Base-by-base conservation (phyloP, 805 yeast species). In the Saccharomycopsis javanensis region DNA sequence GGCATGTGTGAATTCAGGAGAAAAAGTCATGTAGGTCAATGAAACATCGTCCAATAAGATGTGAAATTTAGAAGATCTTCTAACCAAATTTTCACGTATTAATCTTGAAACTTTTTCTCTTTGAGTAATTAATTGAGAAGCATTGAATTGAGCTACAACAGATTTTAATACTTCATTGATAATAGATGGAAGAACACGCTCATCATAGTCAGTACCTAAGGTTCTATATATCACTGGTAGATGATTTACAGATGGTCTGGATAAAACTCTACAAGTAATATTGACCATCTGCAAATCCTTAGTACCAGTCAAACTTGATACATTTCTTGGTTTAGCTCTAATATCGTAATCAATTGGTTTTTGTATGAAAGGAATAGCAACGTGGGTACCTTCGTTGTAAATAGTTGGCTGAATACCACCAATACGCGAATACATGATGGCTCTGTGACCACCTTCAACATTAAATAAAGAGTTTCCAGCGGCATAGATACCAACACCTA, bases 391-490 rank as follows among this genome's bases (percentile, higher is more conserved):
- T 75, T 94, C 99, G 52, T 81, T 81, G 69, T 84, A 89, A 62
- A 94, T 88, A 60, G 77, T 79, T 16, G 91, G 83, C 67, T 83
- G 86, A 52, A 94, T 84, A 68, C 99, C 99, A 53, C 81, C 78
- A 28, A 90, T 54, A 68, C 99, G 82, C 27, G 96, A 89, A 70
- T 94, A 94, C 38, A 94, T 80, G 67, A 94, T 91, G 16, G 97
- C 99, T 68, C 99, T 79, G 71, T 92, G 98, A 72, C 99, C 99
- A 82, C 99, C 99, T 72, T 94, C 98, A 60, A 94, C 99, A 69
- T 85, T 86, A 73, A 83, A 86, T 35, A 86, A 72, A 1, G 90
- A 75, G 45, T 80, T 73, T 64, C 83, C 80, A 38, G 79, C 61
- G 27, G 78, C 67, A 48, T 80, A 54, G 2, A 81, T 79, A 58